Evolutionary conservation across 1,284 basidiomycete genomes (phyloP), one percentile per base, ranked within the genome.

Genomic region (Sanghuangporus sanghuang): DNA sequence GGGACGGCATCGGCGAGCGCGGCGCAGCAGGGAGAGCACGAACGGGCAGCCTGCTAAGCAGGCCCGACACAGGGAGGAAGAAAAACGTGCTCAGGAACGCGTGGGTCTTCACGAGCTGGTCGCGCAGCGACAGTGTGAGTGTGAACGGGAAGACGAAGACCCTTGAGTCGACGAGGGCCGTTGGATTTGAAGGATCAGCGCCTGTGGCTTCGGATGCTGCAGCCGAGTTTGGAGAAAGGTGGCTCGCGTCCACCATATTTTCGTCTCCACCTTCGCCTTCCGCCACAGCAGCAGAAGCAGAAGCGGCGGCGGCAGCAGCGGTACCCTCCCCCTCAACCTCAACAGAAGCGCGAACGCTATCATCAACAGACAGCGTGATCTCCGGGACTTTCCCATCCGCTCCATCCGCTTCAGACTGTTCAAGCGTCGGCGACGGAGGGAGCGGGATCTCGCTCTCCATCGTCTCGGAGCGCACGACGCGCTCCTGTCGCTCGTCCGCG

Each of bases 331-430:
- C 4, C 4, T 6, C 8, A 4, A 16, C 53, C 4, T 32, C 53
- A 16, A 11, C 3, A 36, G 14, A 27, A 54, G 35, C 53, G 7
- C 38, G 23, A 9, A n/a, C 32, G 53, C 23, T 32, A 27, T 54
- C 53, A 35, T 38, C 53, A 18, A 57, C 56, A 4, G 56, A 57
- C 14, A 57, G 56, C 38, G 56, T 57, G 16, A 57, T 57, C 40
- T 57, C 56, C 12, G 56, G 56, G 6, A 57, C 39, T 23, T 18
- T 21, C 18, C 11, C 5, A 16, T 0, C 18, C 18, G 18, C 56
- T 12, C 14, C 38, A 3, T 44, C 21, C 11, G 23, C 1, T 57
- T 18, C 35, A 18, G 56, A 38, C 6, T 18, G 7, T 42, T 57
- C 56, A 42, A 42, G 16, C 16, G 40, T 14, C 36, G 61, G 44